A percentile compares a stretch with the other conserved stretches of the same genome.
Conservation (phyloP, 2,329 filamentous ascomycete genomes). For the Drechslerella dactyloides region DNA sequence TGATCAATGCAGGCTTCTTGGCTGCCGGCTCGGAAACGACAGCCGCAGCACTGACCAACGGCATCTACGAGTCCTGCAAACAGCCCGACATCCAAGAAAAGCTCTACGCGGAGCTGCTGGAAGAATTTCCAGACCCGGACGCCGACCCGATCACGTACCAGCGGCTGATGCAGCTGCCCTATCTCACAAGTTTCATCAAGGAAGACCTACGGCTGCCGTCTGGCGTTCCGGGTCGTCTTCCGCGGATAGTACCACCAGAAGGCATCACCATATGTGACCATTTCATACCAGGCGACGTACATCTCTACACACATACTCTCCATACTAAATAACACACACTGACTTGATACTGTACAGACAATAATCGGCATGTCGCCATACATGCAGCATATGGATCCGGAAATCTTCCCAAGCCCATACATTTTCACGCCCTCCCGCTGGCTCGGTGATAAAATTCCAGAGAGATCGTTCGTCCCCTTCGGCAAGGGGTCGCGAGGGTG, state of each 20-base stretch:
- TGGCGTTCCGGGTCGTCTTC: slow-evolving; percentile 56
- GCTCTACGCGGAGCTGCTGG: slow-evolving; percentile 58
- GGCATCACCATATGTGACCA: slow-evolving; percentile 56
- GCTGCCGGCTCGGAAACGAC: slow-evolving; percentile 62
- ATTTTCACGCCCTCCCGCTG: slow-evolving; percentile 34
- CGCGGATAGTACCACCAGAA: slow-evolving; percentile 55
- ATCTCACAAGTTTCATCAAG: slow-evolving; percentile 58
- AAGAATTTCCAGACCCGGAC: slow-evolving; percentile 57
- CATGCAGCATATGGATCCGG: slow-evolving; percentile 53
- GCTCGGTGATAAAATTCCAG: slow-evolving; percentile 45
- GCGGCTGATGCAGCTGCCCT: slow-evolving; percentile 58
- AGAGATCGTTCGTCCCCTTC: slow-evolving; percentile 51
- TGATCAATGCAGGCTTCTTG: slow-evolving; percentile 60
- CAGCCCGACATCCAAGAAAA: slow-evolving; percentile 56
- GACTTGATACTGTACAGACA: slow-evolving; percentile 51
- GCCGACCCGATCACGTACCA: slow-evolving; percentile 56
- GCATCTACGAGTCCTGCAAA: slow-evolving; percentile 59
- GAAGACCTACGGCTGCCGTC: slow-evolving; percentile 58
- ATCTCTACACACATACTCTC: slow-evolving; percentile 9
- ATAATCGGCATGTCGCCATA: slow-evolving; percentile 55
- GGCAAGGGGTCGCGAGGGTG: slow-evolving; percentile 55
- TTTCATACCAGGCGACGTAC: slow-evolving; percentile 56
- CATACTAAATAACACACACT: not conserved
- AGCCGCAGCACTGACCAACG: slow-evolving; percentile 59
- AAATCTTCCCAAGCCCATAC: slow-evolving; percentile 44